Evolutionary conservation across 2,329 filamentous ascomycete species (phyloP), one percentile per base, ranked within the genome.

Genomic region (Metarhizium robertsii): DNA sequence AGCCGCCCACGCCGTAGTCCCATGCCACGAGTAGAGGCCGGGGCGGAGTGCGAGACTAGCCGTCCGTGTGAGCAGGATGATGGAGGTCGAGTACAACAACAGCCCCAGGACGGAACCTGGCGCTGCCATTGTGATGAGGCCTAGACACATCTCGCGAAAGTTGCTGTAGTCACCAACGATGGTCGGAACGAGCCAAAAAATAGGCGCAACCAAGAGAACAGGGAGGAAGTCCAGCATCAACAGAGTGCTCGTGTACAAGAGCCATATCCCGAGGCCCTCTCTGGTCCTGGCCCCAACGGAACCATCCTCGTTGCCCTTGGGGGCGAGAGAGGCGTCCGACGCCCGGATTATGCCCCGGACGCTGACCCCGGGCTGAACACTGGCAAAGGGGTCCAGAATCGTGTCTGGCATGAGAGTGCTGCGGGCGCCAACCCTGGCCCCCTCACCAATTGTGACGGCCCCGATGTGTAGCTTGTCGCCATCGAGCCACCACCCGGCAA

Each of bases 401-500:
- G 60, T 47, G 42, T 53, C 46, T 14, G 61, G 60, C 60, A 62
- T 59, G 20, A 62, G 46, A 10, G 57, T 61, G 36, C 45, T 49
- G 49, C 61, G 61, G 11, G 53, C 55, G 8, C 61, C 61, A 20
- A 62, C 59, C 18, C 55, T 45, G 6, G 61, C 61, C 25, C 61
- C 57, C 40, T 58, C 56, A 1, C 61, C 58, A 6, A 62, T 54
- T 10, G 55, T 55, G 29, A 61, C 20, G 32, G 50, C 43, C 2
- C 61, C 61, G 14, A 62, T 55, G 34, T 61, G 61, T 36, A 62
- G 48, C n/a, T 49, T 40, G 32, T 61, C 60, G n/a, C 61, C 61
- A 18, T 62, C 61, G 48, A 62, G 55, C 61, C 61, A 62, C 60
- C 59, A 62, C 6, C 61, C 61, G 4, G 56, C 54, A 14, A 56